Evolutionary conservation across 1,139 yeast species (phyloP), one percentile per base, ranked within the genome.

Genomic region (Candida sojae): DNA sequence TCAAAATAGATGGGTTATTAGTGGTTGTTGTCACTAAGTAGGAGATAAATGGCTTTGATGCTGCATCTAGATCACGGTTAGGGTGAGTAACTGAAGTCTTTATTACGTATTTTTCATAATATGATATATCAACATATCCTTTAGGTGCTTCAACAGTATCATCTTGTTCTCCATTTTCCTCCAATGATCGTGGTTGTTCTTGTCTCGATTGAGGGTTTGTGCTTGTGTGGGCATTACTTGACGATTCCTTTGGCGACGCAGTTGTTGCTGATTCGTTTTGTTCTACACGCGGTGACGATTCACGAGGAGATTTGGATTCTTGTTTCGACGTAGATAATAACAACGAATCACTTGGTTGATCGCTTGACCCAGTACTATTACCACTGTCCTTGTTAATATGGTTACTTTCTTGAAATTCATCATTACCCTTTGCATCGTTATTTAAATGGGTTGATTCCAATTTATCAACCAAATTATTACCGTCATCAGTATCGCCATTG

Each of bases 11-110:
- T 0, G 82, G 79, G 52, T 77, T 74, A 56, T 76, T 65, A 11
- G 82, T 71, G 0, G 72, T 67, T n/a, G 96, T 86, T 12, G 88
- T 81, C 32, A 93, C 76, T 45, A 88, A 78, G 61, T 90, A 93
- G 4, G 96, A 83, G 8, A 91, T 89, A 65, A 75, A 92, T 4
- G 95, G 86, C 55, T 86, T 87, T 54, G 88, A 88, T 2, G 89
- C 87, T 44, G 88, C 89, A 55, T 83, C 84, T 55, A 73, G 58
- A 54, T 89, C 96, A 60, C 90, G 85, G 57, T 84, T 84, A 0
- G 98, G 97, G 39, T 81, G 81, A 4, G 82, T 70, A 4, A 90
- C 95, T 3, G 68, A 60, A 12, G 80, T 64, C n/a, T 64, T 60
- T 28, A 80, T 70, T 26, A 48, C 38, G 51, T 64, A 69, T 42